Percentiles rank a stretch among this genome's conserved stretches.
These are phyloP conservation scores for Rhamnella rubrinervis DNA, from an alignment of 331 rosid species.

Conservation along the genomic window DNA sequence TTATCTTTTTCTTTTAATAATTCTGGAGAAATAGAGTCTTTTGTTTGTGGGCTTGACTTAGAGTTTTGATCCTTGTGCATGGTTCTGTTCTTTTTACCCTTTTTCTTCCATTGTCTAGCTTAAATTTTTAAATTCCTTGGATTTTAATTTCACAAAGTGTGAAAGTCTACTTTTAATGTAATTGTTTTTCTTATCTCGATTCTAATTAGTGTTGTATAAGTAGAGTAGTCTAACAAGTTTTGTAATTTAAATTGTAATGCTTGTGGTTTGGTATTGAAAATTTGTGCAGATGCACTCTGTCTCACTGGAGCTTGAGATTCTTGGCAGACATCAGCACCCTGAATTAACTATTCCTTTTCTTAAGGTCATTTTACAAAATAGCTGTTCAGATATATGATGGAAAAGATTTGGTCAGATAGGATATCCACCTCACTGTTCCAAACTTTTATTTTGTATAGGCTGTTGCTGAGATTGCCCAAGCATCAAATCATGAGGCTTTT, in stretches of 20 bases:
- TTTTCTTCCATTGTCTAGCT: neutral
- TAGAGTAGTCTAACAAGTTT: too few species aligned
- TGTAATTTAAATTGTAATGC: conserved; percentile 23
- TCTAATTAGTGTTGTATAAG: conserved; percentile 9
- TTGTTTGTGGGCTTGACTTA: conserved; percentile 7
- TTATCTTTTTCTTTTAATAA: conserved; percentile 11
- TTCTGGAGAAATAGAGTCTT: neutral
- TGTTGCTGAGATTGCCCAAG: conserved; percentile 79
- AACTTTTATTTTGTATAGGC: conserved; percentile 51
- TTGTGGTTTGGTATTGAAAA: conserved; percentile 27
- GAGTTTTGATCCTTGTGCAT: neutral
- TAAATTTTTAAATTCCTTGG: too few species aligned
- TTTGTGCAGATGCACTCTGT: conserved; percentile 75
- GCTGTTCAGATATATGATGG: neutral
- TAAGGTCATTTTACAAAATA: conserved; percentile 44
- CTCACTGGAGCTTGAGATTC: conserved; percentile 88
- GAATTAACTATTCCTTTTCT: conserved; percentile 76
- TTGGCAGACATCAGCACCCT: conserved; percentile 94
- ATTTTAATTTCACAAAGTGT: too few species aligned
- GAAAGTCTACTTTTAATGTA: too few species aligned
- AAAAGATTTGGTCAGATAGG: conserved; percentile 6
- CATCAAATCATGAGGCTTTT: conserved; percentile 73
- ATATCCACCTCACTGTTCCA: conserved; percentile 15
- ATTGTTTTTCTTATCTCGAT: too few species aligned
- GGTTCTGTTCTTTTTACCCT: neutral